Evolutionary conservation across 2,329 filamentous ascomycete genomes (phyloP).

Genomic region (Mycocentrospora acerina): DNA sequence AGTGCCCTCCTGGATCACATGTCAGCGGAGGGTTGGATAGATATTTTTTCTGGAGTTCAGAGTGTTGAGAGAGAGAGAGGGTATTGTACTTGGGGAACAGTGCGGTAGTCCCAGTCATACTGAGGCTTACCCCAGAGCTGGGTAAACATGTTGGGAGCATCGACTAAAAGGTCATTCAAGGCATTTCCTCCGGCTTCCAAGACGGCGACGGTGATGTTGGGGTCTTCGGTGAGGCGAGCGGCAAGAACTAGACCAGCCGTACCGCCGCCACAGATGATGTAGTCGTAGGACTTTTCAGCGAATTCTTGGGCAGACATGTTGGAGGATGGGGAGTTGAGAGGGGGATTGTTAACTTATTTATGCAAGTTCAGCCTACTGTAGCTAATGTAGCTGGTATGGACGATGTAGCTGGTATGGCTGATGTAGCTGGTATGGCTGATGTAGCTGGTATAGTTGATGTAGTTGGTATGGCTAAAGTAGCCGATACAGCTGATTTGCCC

Average conservation of each 20-base stretch:
- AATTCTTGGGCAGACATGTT: constrained; percentile 28
- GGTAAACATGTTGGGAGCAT: constrained; percentile 27
- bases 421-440: no score
- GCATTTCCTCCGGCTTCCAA: constrained; percentile 34
- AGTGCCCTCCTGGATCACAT: constrained; percentile 29
- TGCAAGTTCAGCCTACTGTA: no score
- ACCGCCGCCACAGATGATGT: constrained; percentile 29
- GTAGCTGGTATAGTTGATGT: no score
- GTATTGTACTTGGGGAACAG: constrained; percentile 29
- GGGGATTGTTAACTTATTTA: no score
- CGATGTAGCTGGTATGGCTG: no score
- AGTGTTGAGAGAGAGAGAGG: neutral
- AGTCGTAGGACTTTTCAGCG: constrained; percentile 21
- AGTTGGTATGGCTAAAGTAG: no score
- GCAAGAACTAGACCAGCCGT: constrained; percentile 34
- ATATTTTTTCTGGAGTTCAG: no score
- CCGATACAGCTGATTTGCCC: no score
- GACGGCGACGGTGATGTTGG: constrained; percentile 25
- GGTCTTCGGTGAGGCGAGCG: constrained; percentile 29
- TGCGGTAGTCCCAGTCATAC: constrained; percentile 35
- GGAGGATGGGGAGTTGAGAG: no score
- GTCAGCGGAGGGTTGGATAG: no score
- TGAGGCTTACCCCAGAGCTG: constrained; percentile 30
- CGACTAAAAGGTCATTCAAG: constrained; percentile 29
- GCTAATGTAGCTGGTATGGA: no score